Evolutionary conservation across 192 early-diverging fungal genomes (phyloP), one percentile per base, ranked within the genome.

Genomic region (Paraglomus brasilianum): DNA sequence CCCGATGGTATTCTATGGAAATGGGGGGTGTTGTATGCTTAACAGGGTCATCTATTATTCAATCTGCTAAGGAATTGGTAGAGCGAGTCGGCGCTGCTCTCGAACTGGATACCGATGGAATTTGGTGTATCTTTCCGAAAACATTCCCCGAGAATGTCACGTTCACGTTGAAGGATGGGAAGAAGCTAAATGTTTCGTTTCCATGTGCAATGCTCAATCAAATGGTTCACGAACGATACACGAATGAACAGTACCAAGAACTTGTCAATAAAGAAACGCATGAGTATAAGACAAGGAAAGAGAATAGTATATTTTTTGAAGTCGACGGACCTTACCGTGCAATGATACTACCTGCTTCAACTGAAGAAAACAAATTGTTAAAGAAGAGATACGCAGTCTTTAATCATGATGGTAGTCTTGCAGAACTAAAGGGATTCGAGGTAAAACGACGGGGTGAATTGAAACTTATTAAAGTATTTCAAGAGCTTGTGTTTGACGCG

Each of bases 361-460:
- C 90, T 43, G 93, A 95, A 75, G 95, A 92, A 60, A 95, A 98
- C 73, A 97, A 96, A 80, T 77, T 98, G 48, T 78, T 99, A 39
- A 99, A 99, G 74, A 99, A 99, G 80, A 87, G 97, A 11, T 99
- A 99, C 71, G 97, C 97, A 5, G 97, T 99, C 10, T 99, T 98
- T 73, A 95, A 97, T 74, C 80, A 92, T 59, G 92, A 98, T 63
- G 97, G 97, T 5, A 88, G 87, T 4, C 77, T 99, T 52, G 95
- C 95, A 0, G 97, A 99, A 80, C 78, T 99, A 59, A 99, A 99
- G 76, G 97, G 97, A 36, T 99, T 99, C 70, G 97, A 99, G 79
- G 87, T 99, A 60, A 99, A 99, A 78, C 91, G 97, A 22, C 91
- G 97, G 66, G 97, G 97, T 58, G 97, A 99, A 77, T 85, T 99